phyloP scores from a whole-genome alignment of 2,329 filamentous ascomycete genomes.

The Alternaria postmessia region DNA sequence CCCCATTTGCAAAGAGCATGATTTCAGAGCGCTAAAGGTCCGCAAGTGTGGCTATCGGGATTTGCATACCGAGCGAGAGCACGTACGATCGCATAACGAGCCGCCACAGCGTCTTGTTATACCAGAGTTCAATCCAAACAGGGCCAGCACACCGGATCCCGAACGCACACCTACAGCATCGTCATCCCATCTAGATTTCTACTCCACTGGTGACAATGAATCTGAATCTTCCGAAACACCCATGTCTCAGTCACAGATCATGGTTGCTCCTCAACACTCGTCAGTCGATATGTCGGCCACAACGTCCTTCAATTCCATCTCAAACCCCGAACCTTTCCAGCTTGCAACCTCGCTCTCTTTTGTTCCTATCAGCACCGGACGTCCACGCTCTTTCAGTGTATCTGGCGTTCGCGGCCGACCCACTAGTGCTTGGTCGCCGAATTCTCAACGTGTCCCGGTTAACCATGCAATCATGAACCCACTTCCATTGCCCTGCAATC shows the following conservation, averaged over 20 bases:
- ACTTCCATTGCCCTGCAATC: slow-evolving; percentile 50
- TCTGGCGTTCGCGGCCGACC: slow-evolving; percentile 48
- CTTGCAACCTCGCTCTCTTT: slow-evolving; percentile 37
- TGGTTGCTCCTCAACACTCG: slow-evolving; percentile 33
- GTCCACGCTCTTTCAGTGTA: slow-evolving; percentile 49
- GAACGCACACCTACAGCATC: slow-evolving; percentile 37
- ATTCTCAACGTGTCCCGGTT: slow-evolving; percentile 31
- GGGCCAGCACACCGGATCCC: slow-evolving; percentile 29
- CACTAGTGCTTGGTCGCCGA: slow-evolving; percentile 36
- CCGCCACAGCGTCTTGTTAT: slow-evolving; percentile 45
- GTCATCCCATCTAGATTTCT: slow-evolving; percentile 32
- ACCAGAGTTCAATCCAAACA: slow-evolving; percentile 48
- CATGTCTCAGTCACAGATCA: slow-evolving; percentile 48
- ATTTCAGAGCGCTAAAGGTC: slow-evolving; percentile 64
- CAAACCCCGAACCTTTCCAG: slow-evolving; percentile 36
- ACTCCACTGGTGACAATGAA: slow-evolving; percentile 34
- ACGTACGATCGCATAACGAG: slow-evolving; percentile 47
- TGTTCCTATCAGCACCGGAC: slow-evolving; percentile 44
- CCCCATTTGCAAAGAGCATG: slow-evolving; percentile 67
- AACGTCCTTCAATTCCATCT: slow-evolving; percentile 35
- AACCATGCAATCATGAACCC: slow-evolving; percentile 43
- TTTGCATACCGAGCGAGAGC: slow-evolving; percentile 59
- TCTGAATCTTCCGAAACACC: slow-evolving; percentile 39
- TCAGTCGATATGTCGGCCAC: slow-evolving; percentile 43
- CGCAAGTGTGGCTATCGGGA: slow-evolving; percentile 66